These are phyloP conservation scores for Saraca asoca DNA, from an alignment of 331 rosid species.

Conservation along the genomic window DNA sequence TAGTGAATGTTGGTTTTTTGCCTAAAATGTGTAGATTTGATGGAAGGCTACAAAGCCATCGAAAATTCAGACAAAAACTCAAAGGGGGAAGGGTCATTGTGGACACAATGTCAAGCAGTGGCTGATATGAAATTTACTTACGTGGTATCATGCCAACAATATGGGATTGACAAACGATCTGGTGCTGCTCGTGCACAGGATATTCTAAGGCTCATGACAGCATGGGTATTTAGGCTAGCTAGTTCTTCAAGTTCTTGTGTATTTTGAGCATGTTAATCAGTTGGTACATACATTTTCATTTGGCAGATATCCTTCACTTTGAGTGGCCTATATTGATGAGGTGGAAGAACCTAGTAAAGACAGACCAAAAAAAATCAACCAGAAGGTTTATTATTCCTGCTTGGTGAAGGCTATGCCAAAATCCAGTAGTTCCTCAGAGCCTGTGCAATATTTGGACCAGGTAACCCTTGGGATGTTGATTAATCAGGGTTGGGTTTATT, in stretches of 20 bases:
- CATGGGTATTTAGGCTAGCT: conserved; percentile 45
- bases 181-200: conserved; percentile 81
- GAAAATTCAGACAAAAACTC: conserved; percentile 76
- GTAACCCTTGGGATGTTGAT: conserved; percentile 43
- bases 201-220: conserved; percentile 84
- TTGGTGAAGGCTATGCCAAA: conserved; percentile 94
- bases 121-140: conserved; percentile 94
- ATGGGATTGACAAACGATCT: conserved; percentile 94
- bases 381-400: conserved; percentile 85
- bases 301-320: conserved; percentile 88
- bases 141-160: conserved; percentile 91
- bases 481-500: background rate
- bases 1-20: conserved; percentile 3
- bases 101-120: conserved; percentile 95
- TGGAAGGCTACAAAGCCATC: conserved; percentile 93
- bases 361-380: conserved; percentile 63
- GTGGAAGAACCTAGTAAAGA: conserved; percentile 84
- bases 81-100: conserved; percentile 74
- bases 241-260: background rate
- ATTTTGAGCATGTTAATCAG: background rate
- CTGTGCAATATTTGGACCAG: conserved; percentile 87
- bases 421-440: conserved; percentile 71
- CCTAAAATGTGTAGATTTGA: conserved; percentile 59
- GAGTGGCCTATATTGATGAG: conserved; percentile 96
- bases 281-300: conserved; percentile 16